These are phyloP conservation scores for Miscanthus lutarioriparius DNA, from an alignment of 176 grass and related monocot species.

Conservation along the genomic window DNA sequence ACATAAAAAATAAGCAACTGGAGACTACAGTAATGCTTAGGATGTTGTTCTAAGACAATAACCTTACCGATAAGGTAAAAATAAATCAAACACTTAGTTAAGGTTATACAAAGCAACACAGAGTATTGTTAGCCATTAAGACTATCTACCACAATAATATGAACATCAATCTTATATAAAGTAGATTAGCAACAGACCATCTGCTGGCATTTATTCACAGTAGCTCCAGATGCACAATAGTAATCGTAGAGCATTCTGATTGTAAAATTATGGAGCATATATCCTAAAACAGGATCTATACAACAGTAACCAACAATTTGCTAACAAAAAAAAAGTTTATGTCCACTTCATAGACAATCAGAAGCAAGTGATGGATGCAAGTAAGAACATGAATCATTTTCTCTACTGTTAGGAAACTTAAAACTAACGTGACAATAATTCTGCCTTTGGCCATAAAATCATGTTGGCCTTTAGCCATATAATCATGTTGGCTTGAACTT, in stretches of 20 bases:
- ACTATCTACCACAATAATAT: background rate
- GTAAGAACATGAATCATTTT: background rate
- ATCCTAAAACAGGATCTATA: too few species aligned
- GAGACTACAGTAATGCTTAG: background rate
- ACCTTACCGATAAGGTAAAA: slow-evolving; percentile 24
- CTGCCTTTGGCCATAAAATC: background rate
- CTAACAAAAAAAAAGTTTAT: slow-evolving; percentile 7
- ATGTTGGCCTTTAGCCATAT: background rate
- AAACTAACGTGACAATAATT: background rate
- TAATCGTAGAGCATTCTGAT: background rate
- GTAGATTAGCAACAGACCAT: background rate
- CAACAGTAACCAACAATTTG: background rate
- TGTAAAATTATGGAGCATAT: background rate
- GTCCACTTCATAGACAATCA: background rate
- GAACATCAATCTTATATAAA: background rate
- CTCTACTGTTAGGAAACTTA: slow-evolving; percentile 10
- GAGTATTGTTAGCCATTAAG: background rate
- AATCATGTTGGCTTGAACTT: background rate
- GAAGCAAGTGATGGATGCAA: slow-evolving; percentile 9
- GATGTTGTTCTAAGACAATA: slow-evolving; percentile 2
- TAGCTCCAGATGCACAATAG: slow-evolving; percentile 12
- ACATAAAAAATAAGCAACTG: slow-evolving; percentile 9
- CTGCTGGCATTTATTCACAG: slow-evolving; percentile 2
- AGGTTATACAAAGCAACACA: background rate
- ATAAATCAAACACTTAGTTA: background rate